phyloP scores from a whole-genome alignment of 2,329 filamentous ascomycete genomes.

The Tolypocladium tropicale region DNA sequence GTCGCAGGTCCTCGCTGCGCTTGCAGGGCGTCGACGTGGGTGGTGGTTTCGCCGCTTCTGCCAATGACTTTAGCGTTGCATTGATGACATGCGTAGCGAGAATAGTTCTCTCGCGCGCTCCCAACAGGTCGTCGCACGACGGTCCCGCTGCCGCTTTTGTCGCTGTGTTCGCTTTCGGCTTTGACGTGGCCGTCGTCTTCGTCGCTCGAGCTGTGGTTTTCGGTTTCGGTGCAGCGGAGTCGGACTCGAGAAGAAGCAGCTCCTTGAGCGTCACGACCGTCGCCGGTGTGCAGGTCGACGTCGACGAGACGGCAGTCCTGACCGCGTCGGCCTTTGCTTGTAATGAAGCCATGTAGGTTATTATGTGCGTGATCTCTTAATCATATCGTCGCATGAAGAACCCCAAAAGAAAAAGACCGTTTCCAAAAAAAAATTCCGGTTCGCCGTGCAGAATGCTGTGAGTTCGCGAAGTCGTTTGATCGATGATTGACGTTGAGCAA shows the following conservation, averaged over 20 bases:
- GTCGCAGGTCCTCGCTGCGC: constrained; percentile 20
- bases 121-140: constrained; percentile 18
- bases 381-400: constrained; percentile 20
- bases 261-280: constrained; percentile 38
- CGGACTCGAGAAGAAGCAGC: constrained; percentile 27
- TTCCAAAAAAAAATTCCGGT: constrained; percentile 14
- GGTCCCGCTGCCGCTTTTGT: constrained; percentile 6
- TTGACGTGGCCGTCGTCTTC: constrained; percentile 15
- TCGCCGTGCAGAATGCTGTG: constrained; percentile 11
- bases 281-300: constrained; percentile 41
- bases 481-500: constrained; percentile 8
- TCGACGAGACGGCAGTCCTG: constrained; percentile 42
- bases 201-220: constrained; percentile 15
- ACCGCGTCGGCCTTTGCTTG: constrained; percentile 36
- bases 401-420: constrained; percentile 6
- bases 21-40: constrained; percentile 20
- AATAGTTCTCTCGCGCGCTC: constrained; percentile 45
- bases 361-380: constrained; percentile 15
- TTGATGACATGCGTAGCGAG: constrained; percentile 69
- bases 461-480: constrained; percentile 4
- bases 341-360: constrained; percentile 30
- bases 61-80: constrained; percentile 54
- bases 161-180: constrained; percentile 11
- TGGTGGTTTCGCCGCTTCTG: constrained; percentile 50
- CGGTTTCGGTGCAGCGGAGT: constrained; percentile 13